phyloP scores from a whole-genome alignment of 345 rosid species.

The Melaleuca alternifolia region DNA sequence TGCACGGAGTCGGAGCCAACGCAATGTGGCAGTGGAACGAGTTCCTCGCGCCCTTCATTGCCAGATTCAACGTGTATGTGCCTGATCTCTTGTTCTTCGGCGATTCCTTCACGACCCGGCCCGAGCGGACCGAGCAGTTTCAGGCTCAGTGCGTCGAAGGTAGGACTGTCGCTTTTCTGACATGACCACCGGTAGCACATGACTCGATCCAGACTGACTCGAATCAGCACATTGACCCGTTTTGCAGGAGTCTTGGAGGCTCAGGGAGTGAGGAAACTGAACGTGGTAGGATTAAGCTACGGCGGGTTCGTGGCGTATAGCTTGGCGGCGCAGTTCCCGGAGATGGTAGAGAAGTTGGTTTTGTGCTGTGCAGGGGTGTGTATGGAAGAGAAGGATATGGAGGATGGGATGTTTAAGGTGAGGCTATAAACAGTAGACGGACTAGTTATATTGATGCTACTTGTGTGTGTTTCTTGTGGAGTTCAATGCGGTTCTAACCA shows the following conservation, averaged over 20 bases:
- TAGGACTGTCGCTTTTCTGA: neutral
- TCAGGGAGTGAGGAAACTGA: neutral
- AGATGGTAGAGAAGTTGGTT: slow-evolving; percentile 9
- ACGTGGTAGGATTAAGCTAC: slow-evolving; percentile 13
- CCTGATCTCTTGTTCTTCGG: slow-evolving; percentile 17
- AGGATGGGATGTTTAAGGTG: slow-evolving; percentile 2
- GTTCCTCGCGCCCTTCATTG: neutral
- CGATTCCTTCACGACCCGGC: slow-evolving; percentile 9
- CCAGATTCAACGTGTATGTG: slow-evolving; percentile 5
- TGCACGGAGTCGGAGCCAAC: slow-evolving; percentile 12
- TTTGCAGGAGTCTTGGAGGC: neutral
- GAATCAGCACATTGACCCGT: neutral
- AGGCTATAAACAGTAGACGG: neutral
- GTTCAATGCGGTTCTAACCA: neutral
- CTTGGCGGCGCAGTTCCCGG: slow-evolving; percentile 11
- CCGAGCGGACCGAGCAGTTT: slow-evolving; percentile 2
- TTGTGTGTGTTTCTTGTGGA: neutral
- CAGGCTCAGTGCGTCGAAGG: slow-evolving; percentile 7
- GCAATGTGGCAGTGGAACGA: slow-evolving; percentile 13
- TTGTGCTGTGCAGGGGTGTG: slow-evolving; percentile 10
- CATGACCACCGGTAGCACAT: neutral
- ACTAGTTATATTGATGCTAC: neutral
- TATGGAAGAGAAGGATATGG: slow-evolving; percentile 14
- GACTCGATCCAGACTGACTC: neutral
- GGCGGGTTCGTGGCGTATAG: slow-evolving; percentile 16